Percentiles rank a stretch among this genome's conserved stretches.
Conservation (phyloP, 2,329 filamentous ascomycete genomes). For the Arthrobotrys sphaeroides region DNA sequence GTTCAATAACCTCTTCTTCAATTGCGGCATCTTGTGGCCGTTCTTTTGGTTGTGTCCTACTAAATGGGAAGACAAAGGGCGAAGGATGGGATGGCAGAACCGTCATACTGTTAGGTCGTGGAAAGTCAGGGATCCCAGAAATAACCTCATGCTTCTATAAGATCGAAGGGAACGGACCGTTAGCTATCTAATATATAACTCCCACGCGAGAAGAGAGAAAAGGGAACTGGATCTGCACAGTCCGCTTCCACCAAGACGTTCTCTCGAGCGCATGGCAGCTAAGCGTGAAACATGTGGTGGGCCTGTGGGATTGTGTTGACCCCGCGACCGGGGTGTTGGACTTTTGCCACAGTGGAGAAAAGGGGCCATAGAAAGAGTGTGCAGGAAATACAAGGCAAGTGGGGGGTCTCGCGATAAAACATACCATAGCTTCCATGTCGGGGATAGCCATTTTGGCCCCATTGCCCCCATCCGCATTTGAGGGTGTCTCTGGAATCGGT, state of each 20-base stretch:
- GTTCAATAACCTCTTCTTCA: slow-evolving; percentile 26
- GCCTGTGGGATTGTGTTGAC: slow-evolving; percentile 46
- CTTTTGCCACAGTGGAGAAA: slow-evolving; percentile 53
- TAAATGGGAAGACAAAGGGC: slow-evolving; percentile 47
- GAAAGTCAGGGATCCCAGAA: slow-evolving; percentile 45
- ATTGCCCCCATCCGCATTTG: slow-evolving; percentile 24
- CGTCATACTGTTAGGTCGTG: slow-evolving; percentile 47
- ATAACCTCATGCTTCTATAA: slow-evolving; percentile 38
- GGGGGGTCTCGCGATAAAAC: slow-evolving; percentile 43
- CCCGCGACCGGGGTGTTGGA: slow-evolving; percentile 32
- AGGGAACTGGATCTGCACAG: slow-evolving; percentile 25
- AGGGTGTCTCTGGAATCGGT: slow-evolving; percentile 49
- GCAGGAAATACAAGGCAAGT: slow-evolving; percentile 22
- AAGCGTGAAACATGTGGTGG: slow-evolving; percentile 48
- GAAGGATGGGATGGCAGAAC: slow-evolving; percentile 33
- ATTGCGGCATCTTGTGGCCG: neutral
- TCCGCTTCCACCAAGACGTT: slow-evolving; percentile 19
- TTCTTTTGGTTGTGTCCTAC: slow-evolving; percentile 13
- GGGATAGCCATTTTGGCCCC: slow-evolving; percentile 33
- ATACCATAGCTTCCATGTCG: slow-evolving; percentile 29
- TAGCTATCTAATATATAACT: slow-evolving; percentile 18
- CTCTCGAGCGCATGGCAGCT: slow-evolving; percentile 30
- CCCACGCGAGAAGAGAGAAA: slow-evolving; percentile 7
- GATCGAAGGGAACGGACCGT: neutral
- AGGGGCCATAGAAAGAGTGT: slow-evolving; percentile 18